Conservation (phyloP, 2,329 filamentous ascomycete genomes). For the Colletotrichum sp. region DNA sequence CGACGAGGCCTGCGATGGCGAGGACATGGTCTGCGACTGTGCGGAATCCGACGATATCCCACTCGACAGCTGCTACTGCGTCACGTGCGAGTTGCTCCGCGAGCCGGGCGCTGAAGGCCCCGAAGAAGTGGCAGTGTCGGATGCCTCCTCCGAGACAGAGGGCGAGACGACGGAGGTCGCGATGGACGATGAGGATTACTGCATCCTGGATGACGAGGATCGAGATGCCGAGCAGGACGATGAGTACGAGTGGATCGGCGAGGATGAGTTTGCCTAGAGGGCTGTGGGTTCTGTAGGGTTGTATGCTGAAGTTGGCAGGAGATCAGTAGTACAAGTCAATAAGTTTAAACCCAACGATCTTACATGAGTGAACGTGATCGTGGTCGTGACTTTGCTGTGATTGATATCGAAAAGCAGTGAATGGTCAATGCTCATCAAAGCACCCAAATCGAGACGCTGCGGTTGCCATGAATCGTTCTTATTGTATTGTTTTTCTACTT, state of each 20-base stretch:
- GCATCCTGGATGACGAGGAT: neutral
- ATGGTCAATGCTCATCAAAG: neutral
- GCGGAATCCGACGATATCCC: neutral
- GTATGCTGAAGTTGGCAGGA: neutral
- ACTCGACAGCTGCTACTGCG: neutral
- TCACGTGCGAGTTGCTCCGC: rapidly evolving
- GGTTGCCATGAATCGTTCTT: neutral
- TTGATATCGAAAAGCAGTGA: neutral
- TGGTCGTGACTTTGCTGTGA: neutral
- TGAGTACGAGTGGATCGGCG: neutral
- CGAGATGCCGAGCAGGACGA: neutral
- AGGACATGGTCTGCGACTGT: neutral
- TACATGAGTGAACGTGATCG: neutral
- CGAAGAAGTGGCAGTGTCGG: neutral
- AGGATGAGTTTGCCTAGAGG: neutral
- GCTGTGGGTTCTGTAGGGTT: neutral
- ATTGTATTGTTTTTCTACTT: neutral
- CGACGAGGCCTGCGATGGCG: neutral
- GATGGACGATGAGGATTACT: neutral
- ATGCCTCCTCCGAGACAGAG: neutral
- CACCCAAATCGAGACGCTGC: neutral
- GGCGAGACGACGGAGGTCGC: neutral
- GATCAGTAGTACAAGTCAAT: neutral
- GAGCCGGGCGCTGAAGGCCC: neutral
- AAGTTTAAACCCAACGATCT: neutral